Evolutionary conservation across 2,329 filamentous ascomycete genomes (phyloP).

Genomic region (Geosmithia flava): DNA sequence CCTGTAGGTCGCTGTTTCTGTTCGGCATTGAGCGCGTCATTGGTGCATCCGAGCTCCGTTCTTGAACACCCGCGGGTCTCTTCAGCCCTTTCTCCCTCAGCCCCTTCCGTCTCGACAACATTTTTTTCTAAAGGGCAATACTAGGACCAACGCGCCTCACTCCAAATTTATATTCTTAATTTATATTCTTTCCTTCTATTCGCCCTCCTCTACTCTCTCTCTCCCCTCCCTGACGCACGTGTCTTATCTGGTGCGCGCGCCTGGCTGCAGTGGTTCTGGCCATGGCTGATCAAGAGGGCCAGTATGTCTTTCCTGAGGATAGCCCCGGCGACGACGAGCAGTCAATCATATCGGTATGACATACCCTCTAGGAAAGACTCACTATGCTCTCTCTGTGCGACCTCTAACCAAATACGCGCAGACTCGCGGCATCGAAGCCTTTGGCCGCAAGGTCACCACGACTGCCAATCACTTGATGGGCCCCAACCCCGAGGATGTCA

Average conservation of each 20-base stretch:
- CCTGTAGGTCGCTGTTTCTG: background rate
- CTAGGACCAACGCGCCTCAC: background rate
- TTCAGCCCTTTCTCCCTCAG: background rate
- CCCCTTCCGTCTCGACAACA: background rate
- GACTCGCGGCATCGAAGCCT: constrained; percentile 82
- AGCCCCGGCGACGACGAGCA: constrained; percentile 31
- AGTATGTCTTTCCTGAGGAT: constrained; percentile 33
- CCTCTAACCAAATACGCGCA: constrained; percentile 20
- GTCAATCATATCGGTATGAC: constrained; percentile 29
- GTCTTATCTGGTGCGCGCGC: background rate
- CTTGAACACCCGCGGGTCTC: background rate
- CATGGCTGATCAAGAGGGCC: constrained; percentile 29
- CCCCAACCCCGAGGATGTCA: constrained; percentile 37
- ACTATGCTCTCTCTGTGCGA: background rate
- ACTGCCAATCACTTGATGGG: constrained; percentile 86
- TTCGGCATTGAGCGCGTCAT: background rate
- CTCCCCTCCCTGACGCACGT: background rate
- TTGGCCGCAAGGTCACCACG: constrained; percentile 87
- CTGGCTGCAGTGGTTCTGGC: constrained; percentile 5
- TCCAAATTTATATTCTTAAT: too few relatives aligned
- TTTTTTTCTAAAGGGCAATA: background rate
- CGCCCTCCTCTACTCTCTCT: background rate
- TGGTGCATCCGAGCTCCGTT: background rate
- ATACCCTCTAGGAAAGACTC: background rate
- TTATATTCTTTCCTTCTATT: background rate